These are phyloP conservation scores for Trichophyton simii DNA, from an alignment of 2,329 filamentous ascomycete species.

Conservation along the genomic window DNA sequence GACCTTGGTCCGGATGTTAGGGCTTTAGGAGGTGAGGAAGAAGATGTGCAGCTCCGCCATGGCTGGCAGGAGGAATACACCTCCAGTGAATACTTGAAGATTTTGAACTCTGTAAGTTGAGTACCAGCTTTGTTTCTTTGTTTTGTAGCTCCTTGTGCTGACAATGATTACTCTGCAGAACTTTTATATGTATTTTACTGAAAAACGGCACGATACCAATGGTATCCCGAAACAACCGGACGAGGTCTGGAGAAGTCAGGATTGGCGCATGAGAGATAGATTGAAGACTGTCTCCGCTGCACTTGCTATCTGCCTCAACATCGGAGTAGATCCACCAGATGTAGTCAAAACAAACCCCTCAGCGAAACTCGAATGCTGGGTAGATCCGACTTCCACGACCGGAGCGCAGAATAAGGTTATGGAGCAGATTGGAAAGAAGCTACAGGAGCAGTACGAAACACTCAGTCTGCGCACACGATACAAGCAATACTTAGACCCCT, in stretches of 20 bases:
- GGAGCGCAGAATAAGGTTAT: constrained; percentile 67
- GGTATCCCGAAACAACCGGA: constrained; percentile 60
- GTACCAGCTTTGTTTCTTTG: background rate
- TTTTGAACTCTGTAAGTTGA: constrained; percentile 61
- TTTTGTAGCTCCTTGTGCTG: constrained; percentile 5
- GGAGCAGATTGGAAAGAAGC: constrained; percentile 85
- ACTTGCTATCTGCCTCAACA: constrained; percentile 87
- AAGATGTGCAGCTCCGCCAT: constrained; percentile 54
- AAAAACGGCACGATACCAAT: constrained; percentile 92
- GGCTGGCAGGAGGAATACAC: constrained; percentile 89
- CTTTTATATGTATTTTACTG: constrained; percentile 99
- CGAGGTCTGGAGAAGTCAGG: constrained; percentile 53
- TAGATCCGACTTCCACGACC: constrained; percentile 71
- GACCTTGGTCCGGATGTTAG: constrained; percentile 23
- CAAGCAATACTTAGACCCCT: constrained; percentile 92
- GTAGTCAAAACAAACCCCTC: constrained; percentile 91
- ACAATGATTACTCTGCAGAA: constrained; percentile 43
- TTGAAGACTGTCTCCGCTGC: constrained; percentile 95
- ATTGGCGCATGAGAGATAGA: constrained; percentile 95
- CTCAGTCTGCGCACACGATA: constrained; percentile 91
- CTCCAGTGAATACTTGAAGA: constrained; percentile 75
- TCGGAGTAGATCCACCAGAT: constrained; percentile 93
- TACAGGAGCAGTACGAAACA: constrained; percentile 95
- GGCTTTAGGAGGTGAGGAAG: constrained; percentile 33
- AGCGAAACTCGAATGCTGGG: constrained; percentile 92